A percentile compares a stretch with the other conserved stretches of the same genome.
Evolutionary conservation across 2,329 filamentous ascomycete species (phyloP).

Genomic region (Colletotrichum sublineola): DNA sequence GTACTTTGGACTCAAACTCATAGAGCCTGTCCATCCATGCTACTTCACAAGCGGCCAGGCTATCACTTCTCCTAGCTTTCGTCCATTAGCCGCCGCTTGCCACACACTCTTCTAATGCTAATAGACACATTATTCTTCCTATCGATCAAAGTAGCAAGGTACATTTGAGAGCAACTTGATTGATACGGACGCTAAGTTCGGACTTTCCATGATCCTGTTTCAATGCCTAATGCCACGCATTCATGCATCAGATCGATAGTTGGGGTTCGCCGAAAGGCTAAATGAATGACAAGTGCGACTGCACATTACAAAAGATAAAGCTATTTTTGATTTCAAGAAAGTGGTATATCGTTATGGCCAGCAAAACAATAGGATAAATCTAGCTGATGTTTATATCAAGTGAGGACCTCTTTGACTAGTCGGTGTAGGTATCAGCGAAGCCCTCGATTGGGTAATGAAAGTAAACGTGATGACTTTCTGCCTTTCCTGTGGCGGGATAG

Average conservation of each 20-base stretch:
- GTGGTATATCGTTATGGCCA: constrained; percentile 3
- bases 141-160: neutral
- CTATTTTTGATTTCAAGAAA: neutral
- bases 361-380: neutral
- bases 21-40: too few relatives aligned
- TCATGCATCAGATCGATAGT: neutral
- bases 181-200: too few relatives aligned
- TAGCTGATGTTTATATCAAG: neutral
- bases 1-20: too few relatives aligned
- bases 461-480: constrained; percentile 31
- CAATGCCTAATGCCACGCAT: neutral
- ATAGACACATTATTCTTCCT: too few relatives aligned
- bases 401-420: neutral
- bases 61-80: too few relatives aligned
- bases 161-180: neutral
- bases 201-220: too few relatives aligned
- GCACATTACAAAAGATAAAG: neutral
- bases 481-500: constrained; percentile 22
- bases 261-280: neutral
- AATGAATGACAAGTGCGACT: neutral
- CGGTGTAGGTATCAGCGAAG: constrained; percentile 35
- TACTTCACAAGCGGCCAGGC: too few relatives aligned
- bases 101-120: neutral
- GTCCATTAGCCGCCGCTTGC: too few relatives aligned
- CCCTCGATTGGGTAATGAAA: constrained; percentile 37